Evolutionary conservation across 768 basidiomycete species (phyloP).

Genomic region (Podaxis sp.): DNA sequence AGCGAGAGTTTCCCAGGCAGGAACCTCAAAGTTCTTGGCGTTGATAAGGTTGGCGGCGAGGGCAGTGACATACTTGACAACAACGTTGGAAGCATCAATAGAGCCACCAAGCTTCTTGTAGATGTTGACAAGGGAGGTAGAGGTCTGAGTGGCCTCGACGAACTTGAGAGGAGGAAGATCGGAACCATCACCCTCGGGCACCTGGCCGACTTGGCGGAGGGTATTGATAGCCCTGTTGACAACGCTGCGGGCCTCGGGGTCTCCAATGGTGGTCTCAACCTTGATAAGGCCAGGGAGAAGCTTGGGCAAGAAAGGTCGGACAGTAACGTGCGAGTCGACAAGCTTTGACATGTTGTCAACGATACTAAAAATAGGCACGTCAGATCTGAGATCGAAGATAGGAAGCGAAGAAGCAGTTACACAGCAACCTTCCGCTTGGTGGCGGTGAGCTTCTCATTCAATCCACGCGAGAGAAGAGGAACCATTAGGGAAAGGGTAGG

Average conservation of each 20-base stretch:
- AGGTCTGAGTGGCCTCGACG: slow-evolving; percentile 64
- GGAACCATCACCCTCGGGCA: slow-evolving; percentile 82
- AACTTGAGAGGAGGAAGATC: slow-evolving; percentile 83
- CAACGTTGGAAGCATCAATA: slow-evolving; percentile 52
- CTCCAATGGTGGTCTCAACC: slow-evolving; percentile 91
- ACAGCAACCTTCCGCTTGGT: slow-evolving; percentile 98
- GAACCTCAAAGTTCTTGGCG: slow-evolving; percentile 86
- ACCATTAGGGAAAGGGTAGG: slow-evolving; percentile 97
- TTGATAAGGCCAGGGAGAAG: slow-evolving; percentile 94
- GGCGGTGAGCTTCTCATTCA: slow-evolving; percentile 90
- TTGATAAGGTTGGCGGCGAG: slow-evolving; percentile 87
- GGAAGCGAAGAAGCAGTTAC: slow-evolving; percentile 39
- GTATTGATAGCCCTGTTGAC: slow-evolving; percentile 90
- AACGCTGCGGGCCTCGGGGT: slow-evolving; percentile 95
- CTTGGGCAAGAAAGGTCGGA: slow-evolving; percentile 95
- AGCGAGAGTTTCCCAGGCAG: slow-evolving; percentile 80
- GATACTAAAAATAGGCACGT: slow-evolving; percentile 49
- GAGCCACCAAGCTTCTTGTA: slow-evolving; percentile 82
- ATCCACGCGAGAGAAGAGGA: slow-evolving; percentile 90
- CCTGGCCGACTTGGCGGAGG: slow-evolving; percentile 91
- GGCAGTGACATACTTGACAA: slow-evolving; percentile 64
- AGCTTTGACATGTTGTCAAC: slow-evolving; percentile 99
- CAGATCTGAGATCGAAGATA: slow-evolving; percentile 16
- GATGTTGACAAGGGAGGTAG: slow-evolving; percentile 61
- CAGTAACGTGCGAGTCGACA: slow-evolving; percentile 91